Evolutionary conservation across 345 rosid genomes (phyloP).

Genomic region (Ricinus communis): DNA sequence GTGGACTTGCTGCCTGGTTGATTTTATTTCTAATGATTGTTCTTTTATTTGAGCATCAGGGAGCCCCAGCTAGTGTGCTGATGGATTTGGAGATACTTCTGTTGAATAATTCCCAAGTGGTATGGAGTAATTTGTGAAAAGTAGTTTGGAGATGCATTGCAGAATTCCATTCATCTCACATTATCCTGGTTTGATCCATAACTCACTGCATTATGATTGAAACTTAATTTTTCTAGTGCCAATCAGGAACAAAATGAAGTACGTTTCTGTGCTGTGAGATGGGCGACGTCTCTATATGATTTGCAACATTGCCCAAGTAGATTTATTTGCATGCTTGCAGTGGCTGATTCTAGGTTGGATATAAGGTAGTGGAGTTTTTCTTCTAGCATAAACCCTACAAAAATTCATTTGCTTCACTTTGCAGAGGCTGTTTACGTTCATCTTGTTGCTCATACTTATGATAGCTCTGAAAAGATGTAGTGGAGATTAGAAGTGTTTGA

Average conservation of each 20-base stretch:
- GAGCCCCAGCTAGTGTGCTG: conserved; percentile 59
- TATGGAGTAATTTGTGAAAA: conserved; percentile 27
- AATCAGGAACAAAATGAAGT: conserved; percentile 89
- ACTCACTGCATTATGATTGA: conserved; percentile 2
- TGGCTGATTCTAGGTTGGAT: conserved; percentile 83
- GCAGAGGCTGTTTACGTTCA: not conserved
- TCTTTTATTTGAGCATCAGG: conserved; percentile 40
- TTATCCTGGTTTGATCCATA: conserved; percentile 16
- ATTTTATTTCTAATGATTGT: conserved; percentile 14
- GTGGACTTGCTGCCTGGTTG: not conserved
- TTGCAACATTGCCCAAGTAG: conserved; percentile 91
- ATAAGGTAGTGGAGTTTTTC: conserved; percentile 58
- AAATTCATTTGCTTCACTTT: not conserved
- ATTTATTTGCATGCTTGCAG: conserved; percentile 86
- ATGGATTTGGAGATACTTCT: conserved; percentile 73
- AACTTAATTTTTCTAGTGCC: conserved; percentile 22
- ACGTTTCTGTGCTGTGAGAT: conserved; percentile 87
- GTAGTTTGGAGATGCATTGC: not conserved
- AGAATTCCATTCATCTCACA: not conserved
- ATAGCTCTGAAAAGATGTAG: not conserved
- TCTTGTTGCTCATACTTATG: not conserved
- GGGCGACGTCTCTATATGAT: conserved; percentile 81
- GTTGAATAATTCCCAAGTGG: conserved; percentile 70
- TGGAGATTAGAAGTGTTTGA: not conserved
- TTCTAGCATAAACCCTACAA: not conserved